phyloP scores from a whole-genome alignment of 2,329 filamentous ascomycete genomes.

The Xylariaceae sp. region DNA sequence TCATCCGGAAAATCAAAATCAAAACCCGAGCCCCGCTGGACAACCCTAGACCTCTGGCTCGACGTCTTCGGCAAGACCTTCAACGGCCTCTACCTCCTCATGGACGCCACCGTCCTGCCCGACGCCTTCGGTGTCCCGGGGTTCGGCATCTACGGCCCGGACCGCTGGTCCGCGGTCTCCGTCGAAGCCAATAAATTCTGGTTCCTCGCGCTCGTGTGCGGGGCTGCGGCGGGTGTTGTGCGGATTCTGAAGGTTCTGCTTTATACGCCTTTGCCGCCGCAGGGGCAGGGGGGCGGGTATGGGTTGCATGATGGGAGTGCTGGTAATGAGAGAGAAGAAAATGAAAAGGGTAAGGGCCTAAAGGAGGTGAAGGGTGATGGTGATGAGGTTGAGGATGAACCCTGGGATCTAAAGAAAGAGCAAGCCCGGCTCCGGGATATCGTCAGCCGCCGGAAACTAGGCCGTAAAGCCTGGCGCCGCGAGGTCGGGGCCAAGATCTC shows the following conservation, averaged over 20 bases:
- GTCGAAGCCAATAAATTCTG: slow-evolving; percentile 65
- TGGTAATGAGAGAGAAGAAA: neutral
- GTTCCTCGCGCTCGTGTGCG: slow-evolving; percentile 59
- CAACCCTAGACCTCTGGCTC: slow-evolving; percentile 39
- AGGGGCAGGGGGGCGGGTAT: slow-evolving; percentile 26
- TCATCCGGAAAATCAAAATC: slow-evolving; percentile 1
- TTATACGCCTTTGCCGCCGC: slow-evolving; percentile 33
- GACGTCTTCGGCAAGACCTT: slow-evolving; percentile 55
- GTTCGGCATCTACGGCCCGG: slow-evolving; percentile 50
- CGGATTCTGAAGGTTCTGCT: slow-evolving; percentile 38
- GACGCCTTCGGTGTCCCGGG: slow-evolving; percentile 43
- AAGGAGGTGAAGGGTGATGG: slow-evolving; percentile 9
- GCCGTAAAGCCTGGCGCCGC: slow-evolving; percentile 29
- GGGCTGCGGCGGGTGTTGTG: slow-evolving; percentile 41
- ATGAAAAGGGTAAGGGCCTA: slow-evolving; percentile 1
- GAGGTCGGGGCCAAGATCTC: slow-evolving; percentile 29
- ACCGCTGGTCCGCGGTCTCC: slow-evolving; percentile 44
- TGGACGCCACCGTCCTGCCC: slow-evolving; percentile 62
- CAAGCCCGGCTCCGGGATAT: slow-evolving; percentile 34
- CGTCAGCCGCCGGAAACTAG: slow-evolving; percentile 32
- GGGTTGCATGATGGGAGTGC: slow-evolving; percentile 8
- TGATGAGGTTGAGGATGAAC: slow-evolving; percentile 6
- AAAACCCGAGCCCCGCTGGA: slow-evolving; percentile 20
- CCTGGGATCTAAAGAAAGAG: slow-evolving; percentile 28
- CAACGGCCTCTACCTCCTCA: slow-evolving; percentile 60